Evolutionary conservation across 805 yeast genomes (phyloP), one percentile per base, ranked within the genome.

Genomic region (Teunomyces pallodes): DNA sequence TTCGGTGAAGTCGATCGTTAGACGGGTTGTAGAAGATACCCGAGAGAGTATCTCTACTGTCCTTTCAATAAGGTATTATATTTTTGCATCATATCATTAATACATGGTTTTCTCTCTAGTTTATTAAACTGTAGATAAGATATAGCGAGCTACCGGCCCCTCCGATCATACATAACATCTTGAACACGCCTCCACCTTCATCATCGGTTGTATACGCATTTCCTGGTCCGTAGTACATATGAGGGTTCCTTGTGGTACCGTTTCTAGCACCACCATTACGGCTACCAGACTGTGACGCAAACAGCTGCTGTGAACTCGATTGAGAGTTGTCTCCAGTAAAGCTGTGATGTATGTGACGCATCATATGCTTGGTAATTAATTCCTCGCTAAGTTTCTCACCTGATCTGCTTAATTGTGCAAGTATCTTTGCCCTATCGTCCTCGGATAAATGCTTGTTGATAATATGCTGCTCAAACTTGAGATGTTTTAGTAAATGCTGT

Each of bases 1-100:
- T 89, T 89, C 65, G 96, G 96, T 63, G 96, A 89, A 72, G 96
- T 89, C 59, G 96, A 89, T 75, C 90, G 96, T 74, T 88, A 75
- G 65, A 16, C 41, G 41, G 41, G 41, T 38, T 38, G 41, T 38
- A 29, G 41, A n/a, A 24, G 41, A 38, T 38, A 38, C 41, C 41
- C 27, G 41, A 38, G 41, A 38, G 41, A 26, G 41, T 38, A 38
- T 38, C 41, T 38, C 24, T 13, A 17, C 35, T n/a, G 17, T 33
- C 43, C 35, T 10, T 17, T 40, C 35, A 29, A 40, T 29, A 40
- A 40, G 35, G 43, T 40, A 29, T 29, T 40, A 40, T 40, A 40
- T 30, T 40, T 30, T 40, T 40, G 43, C 35, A 40, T 29, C 43
- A 29, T 28, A 40, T 38, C 41, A 38, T 38, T 38, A 38, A 38